Percentiles rank a stretch among this genome's conserved stretches.
These are phyloP conservation scores for Talinum fruticosum DNA, from an alignment of 148 eudicot genomes.

Conservation along the genomic window DNA sequence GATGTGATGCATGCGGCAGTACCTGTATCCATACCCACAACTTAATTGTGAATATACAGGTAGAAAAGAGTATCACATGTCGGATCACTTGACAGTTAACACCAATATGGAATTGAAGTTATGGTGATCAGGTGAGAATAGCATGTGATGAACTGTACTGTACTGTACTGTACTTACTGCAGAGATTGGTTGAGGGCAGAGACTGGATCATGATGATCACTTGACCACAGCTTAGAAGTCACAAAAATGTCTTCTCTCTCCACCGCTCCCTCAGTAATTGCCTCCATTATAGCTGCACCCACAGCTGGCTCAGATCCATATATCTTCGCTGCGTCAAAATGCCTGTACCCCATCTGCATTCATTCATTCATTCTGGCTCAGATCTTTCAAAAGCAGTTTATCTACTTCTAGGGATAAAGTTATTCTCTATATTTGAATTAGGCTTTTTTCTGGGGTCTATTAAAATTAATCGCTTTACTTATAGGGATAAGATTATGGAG, in stretches of 20 bases:
- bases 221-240: constrained; percentile 60
- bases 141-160: not conserved
- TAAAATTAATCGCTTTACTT: too few relatives aligned
- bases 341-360: constrained; percentile 59
- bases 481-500: too few relatives aligned
- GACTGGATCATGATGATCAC: constrained; percentile 62
- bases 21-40: not conserved
- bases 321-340: constrained; percentile 62
- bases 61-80: not conserved
- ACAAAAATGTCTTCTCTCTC: constrained; percentile 44
- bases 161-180: constrained; percentile 27
- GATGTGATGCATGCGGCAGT: not conserved
- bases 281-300: constrained; percentile 45
- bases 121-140: not conserved
- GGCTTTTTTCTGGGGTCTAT: not conserved
- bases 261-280: constrained; percentile 34
- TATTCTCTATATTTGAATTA: too few relatives aligned
- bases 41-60: not conserved
- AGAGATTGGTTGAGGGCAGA: constrained; percentile 52
- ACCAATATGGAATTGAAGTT: not conserved
- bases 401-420: too few relatives aligned
- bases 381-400: too few relatives aligned
- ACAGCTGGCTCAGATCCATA: constrained; percentile 55
- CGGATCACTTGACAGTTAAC: not conserved
- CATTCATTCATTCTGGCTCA: not conserved